Evolutionary conservation across 148 eudicot species (phyloP).

Genomic region (Mesembryanthemum crystallinum): DNA sequence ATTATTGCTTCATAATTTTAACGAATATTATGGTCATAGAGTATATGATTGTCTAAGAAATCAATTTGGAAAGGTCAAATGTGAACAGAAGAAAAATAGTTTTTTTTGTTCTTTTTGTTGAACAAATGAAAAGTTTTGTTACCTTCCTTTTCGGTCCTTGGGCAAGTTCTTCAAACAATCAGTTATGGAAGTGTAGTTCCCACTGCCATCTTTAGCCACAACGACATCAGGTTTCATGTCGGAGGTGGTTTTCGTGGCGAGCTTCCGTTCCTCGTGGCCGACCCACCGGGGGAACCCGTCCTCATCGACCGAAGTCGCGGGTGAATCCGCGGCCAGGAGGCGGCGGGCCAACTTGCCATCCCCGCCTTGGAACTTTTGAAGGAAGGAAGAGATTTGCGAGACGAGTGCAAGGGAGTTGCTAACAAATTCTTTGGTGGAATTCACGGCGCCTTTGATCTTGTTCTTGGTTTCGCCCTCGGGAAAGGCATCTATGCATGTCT

Average conservation of each 20-base stretch:
- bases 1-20: too few relatives aligned
- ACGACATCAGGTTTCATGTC: slow-evolving; percentile 45
- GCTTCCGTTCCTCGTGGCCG: slow-evolving; percentile 42
- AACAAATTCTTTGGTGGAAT: slow-evolving; percentile 38
- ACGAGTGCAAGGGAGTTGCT: slow-evolving; percentile 79
- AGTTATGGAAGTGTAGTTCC: slow-evolving; percentile 55
- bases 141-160: slow-evolving; percentile 46
- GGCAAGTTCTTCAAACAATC: slow-evolving; percentile 63
- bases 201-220: slow-evolving; percentile 86
- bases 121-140: too few relatives aligned
- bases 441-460: slow-evolving; percentile 35
- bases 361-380: slow-evolving; percentile 22
- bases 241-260: slow-evolving; percentile 32
- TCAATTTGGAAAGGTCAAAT: too few relatives aligned
- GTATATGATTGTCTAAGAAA: too few relatives aligned
- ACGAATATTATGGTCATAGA: too few relatives aligned
- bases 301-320: neutral
- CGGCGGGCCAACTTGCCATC: neutral
- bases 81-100: too few relatives aligned
- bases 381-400: slow-evolving; percentile 30
- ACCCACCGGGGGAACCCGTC: slow-evolving; percentile 61
- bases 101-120: too few relatives aligned
- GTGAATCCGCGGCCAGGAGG: slow-evolving; percentile 14
- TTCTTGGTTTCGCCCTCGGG: slow-evolving; percentile 50
- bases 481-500: slow-evolving; percentile 72